Evolutionary conservation across 1,139 yeast genomes (phyloP).

Genomic region (Geotrichum bryndzae): DNA sequence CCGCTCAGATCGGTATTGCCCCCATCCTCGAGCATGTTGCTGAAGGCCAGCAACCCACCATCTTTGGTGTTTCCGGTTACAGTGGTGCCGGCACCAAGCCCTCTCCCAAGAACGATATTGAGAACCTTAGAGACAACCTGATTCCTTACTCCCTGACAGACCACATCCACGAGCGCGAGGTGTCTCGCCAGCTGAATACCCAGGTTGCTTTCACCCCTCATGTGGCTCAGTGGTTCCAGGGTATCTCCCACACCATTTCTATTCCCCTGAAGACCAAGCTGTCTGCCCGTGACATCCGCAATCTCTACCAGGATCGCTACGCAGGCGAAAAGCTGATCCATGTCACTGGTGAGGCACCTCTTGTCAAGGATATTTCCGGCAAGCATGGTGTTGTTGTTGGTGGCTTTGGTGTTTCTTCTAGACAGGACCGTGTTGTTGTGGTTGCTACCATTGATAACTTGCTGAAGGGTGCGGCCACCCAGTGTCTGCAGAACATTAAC

Average conservation of each 20-base stretch:
- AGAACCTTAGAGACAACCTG: slow-evolving; percentile 67
- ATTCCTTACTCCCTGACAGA: slow-evolving; percentile 95
- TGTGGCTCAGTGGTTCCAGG: slow-evolving; percentile 99
- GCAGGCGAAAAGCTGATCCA: slow-evolving; percentile 81
- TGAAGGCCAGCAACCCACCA: slow-evolving; percentile 60
- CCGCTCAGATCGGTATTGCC: slow-evolving; percentile 87
- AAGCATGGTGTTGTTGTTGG: slow-evolving; percentile 94
- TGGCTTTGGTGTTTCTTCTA: slow-evolving; percentile 87
- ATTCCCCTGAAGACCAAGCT: slow-evolving; percentile 75
- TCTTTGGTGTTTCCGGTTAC: slow-evolving; percentile 95
- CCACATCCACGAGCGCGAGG: slow-evolving; percentile 93
- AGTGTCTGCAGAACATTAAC: slow-evolving; percentile 92
- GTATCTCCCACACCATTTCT: slow-evolving; percentile 85
- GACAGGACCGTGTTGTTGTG: slow-evolving; percentile 83
- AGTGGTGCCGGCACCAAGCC: slow-evolving; percentile 99
- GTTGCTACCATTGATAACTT: slow-evolving; percentile 94
- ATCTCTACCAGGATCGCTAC: slow-evolving; percentile 81
- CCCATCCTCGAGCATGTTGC: slow-evolving; percentile 58
- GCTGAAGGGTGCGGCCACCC: slow-evolving; percentile 97
- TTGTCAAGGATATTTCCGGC: slow-evolving; percentile 85
- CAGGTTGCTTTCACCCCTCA: slow-evolving; percentile 91
- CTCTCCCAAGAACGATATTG: slow-evolving; percentile 85
- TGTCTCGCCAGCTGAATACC: slow-evolving; percentile 69
- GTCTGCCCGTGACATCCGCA: slow-evolving; percentile 75
- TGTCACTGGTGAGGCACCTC: slow-evolving; percentile 83